These are phyloP conservation scores for Pseudopediastrum boryanum DNA, from an alignment of 139 green algal species.

Conservation along the genomic window DNA sequence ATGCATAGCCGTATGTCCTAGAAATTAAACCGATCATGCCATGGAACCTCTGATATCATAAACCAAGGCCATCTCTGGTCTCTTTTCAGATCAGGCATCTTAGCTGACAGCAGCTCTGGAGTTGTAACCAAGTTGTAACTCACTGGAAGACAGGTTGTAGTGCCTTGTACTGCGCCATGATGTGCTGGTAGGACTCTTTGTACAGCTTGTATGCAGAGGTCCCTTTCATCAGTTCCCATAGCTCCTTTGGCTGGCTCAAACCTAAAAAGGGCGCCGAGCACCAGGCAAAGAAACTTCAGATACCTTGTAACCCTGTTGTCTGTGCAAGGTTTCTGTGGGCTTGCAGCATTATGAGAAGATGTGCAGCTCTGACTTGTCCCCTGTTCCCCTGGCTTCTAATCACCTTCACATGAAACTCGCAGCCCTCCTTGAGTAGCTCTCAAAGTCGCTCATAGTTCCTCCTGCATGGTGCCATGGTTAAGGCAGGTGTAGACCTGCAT, in stretches of 20 bases:
- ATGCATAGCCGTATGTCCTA: not conserved
- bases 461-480: too few species aligned
- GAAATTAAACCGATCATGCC: too few species aligned
- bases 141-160: slow-evolving; percentile 44
- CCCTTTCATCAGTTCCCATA: slow-evolving; percentile 44
- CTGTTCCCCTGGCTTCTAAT: too few species aligned
- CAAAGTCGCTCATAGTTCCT: too few species aligned
- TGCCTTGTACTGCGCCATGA: slow-evolving; percentile 47
- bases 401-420: too few species aligned
- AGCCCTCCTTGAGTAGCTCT: too few species aligned
- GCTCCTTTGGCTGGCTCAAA: slow-evolving; percentile 42
- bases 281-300: not conserved
- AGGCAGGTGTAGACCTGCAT: too few species aligned
- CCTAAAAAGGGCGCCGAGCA: not conserved
- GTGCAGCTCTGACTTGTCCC: too few species aligned
- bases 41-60: not conserved
- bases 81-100: not conserved
- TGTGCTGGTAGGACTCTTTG: slow-evolving; percentile 51
- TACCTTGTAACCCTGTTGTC: not conserved
- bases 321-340: not conserved
- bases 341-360: too few species aligned
- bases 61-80: not conserved
- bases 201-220: slow-evolving; percentile 46
- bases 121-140: not conserved
- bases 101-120: not conserved